Conservation (phyloP, 2,329 filamentous ascomycete species). For the Alternaria sp. region DNA sequence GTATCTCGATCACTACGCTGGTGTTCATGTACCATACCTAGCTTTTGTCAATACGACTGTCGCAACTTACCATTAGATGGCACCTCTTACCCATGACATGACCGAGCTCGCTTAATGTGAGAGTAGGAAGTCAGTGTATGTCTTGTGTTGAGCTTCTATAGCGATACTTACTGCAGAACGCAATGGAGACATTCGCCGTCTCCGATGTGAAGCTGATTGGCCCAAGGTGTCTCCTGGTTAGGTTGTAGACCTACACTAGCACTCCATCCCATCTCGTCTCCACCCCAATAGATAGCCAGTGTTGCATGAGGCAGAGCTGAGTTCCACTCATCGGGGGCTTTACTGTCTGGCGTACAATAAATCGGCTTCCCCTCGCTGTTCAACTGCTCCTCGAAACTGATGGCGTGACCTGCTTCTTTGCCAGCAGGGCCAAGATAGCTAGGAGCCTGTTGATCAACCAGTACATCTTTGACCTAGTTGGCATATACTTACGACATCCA, state of each 20-base stretch:
- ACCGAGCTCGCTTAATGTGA: not conserved
- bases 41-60: not conserved
- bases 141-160: not conserved
- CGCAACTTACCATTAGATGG: not conserved
- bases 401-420: not conserved
- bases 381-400: slow-evolving; percentile 4
- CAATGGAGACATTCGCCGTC: not conserved
- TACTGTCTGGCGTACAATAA: not conserved
- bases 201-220: not conserved
- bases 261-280: not conserved
- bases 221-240: not conserved
- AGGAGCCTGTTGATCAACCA: not conserved
- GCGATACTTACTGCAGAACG: not conserved
- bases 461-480: not conserved
- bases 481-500: slow-evolving; percentile 5
- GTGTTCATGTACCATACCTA: slow-evolving; percentile 17
- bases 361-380: not conserved
- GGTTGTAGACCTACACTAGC: slow-evolving; percentile 1
- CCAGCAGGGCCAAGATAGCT: not conserved
- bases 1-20: slow-evolving; percentile 12
- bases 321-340: slow-evolving; percentile 4
- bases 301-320: slow-evolving; percentile 1
- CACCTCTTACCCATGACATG: slow-evolving; percentile 2
- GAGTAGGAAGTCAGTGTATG: not conserved
- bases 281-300: slow-evolving; percentile 2